phyloP scores from a whole-genome alignment of 768 basidiomycete species.

The Ephemerocybe angulata region DNA sequence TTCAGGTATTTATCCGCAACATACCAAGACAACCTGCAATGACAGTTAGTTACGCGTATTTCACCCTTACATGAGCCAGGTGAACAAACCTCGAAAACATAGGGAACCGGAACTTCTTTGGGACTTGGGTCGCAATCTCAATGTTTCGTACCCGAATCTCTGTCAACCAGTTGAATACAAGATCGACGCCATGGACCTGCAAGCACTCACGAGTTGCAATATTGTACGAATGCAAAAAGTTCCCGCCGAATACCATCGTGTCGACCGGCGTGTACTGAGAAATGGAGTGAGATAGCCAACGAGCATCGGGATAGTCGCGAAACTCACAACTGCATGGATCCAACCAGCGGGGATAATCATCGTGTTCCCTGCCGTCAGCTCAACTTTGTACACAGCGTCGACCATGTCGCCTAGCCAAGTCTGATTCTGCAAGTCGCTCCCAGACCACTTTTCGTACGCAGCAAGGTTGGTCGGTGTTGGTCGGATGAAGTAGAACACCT shows the following conservation, averaged over 20 bases:
- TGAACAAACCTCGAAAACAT: slow-evolving; percentile 63
- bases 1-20: slow-evolving; percentile 78
- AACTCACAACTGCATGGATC: slow-evolving; percentile 92
- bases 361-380: slow-evolving; percentile 72
- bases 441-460: slow-evolving; percentile 92
- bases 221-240: slow-evolving; percentile 93
- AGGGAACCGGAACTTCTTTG: slow-evolving; percentile 88
- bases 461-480: slow-evolving; percentile 83
- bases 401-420: slow-evolving; percentile 92
- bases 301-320: neutral
- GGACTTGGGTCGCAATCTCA: slow-evolving; percentile 88
- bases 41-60: neutral
- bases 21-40: slow-evolving; percentile 80
- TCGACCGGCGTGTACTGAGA: slow-evolving; percentile 84
- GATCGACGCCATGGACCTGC: slow-evolving; percentile 1
- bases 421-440: slow-evolving; percentile 81
- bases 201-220: slow-evolving; percentile 69
- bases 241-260: slow-evolving; percentile 94
- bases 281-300: slow-evolving; percentile 2
- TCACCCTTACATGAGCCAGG: neutral
- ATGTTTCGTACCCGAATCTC: slow-evolving; percentile 88
- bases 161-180: slow-evolving; percentile 27
- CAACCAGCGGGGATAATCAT: slow-evolving; percentile 96
- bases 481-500: slow-evolving; percentile 94
- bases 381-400: slow-evolving; percentile 86